Percentiles rank a stretch among this genome's conserved stretches.
phyloP scores from a whole-genome alignment of 495 filamentous ascomycete genomes.

The Hypoxylon trugodes region DNA sequence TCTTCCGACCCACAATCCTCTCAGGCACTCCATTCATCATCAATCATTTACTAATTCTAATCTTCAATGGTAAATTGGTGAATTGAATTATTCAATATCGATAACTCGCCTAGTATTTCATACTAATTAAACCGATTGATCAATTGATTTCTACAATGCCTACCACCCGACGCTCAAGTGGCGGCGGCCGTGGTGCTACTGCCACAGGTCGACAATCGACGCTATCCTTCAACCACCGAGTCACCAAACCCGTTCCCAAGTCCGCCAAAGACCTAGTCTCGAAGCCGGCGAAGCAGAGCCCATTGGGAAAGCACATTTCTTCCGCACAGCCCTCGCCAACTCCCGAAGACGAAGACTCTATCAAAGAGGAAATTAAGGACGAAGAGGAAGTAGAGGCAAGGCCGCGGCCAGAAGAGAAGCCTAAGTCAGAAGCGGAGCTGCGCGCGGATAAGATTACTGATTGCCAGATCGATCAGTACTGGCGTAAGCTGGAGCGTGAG shows the following conservation, averaged over 20 bases:
- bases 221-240: conserved; percentile 76
- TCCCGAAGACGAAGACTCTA: conserved; percentile 34
- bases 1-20: conserved; percentile 12
- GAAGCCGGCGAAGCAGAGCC: conserved; percentile 49
- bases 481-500: conserved; percentile 70
- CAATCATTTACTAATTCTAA: background rate
- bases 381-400: conserved; percentile 28
- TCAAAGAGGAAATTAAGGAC: conserved; percentile 16
- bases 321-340: conserved; percentile 29
- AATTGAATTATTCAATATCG: too few species aligned
- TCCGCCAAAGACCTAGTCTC: conserved; percentile 57
- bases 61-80: too few species aligned
- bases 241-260: conserved; percentile 75
- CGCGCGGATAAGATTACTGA: conserved; percentile 68
- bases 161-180: conserved; percentile 67
- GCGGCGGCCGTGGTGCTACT: conserved; percentile 54
- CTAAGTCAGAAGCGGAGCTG: conserved; percentile 58
- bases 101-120: too few species aligned
- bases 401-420: conserved; percentile 1
- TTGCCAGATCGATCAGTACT: conserved; percentile 74
- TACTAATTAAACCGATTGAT: too few species aligned
- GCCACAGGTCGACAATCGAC: conserved; percentile 67
- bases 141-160: conserved; percentile 75
- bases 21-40: background rate
- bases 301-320: conserved; percentile 23